Evolutionary conservation across 2,329 filamentous ascomycete species (phyloP).

Genomic region (Xylariaceae sp.): DNA sequence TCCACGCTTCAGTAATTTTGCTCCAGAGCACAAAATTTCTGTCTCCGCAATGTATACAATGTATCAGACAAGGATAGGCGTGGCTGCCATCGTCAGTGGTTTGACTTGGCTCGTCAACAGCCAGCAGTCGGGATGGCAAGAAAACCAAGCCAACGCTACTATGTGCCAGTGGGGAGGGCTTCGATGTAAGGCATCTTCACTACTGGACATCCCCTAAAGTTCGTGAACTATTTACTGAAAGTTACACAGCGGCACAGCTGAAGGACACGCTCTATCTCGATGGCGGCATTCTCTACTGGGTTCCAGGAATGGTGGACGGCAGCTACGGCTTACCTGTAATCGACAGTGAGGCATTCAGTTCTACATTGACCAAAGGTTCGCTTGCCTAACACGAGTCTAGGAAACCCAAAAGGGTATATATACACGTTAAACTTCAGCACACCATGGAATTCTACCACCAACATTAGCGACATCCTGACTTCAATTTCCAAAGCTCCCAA

Average conservation of each 20-base stretch:
- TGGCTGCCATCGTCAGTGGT: constrained; percentile 29
- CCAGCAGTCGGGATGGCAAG: constrained; percentile 49
- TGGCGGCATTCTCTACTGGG: constrained; percentile 58
- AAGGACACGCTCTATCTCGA: constrained; percentile 65
- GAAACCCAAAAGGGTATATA: constrained; percentile 50
- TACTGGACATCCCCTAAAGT: not conserved
- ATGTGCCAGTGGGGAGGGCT: constrained; percentile 56
- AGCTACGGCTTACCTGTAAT: constrained; percentile 22
- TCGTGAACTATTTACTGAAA: constrained; percentile 22
- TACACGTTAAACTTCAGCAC: constrained; percentile 58
- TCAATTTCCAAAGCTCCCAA: constrained; percentile 45
- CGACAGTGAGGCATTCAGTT: constrained; percentile 42
- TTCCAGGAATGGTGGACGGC: constrained; percentile 47
- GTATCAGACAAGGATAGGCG: constrained; percentile 27
- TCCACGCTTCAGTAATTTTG: constrained; percentile 11
- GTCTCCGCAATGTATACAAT: constrained; percentile 22
- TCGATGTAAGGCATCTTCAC: constrained; percentile 30
- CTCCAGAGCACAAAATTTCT: constrained; percentile 12
- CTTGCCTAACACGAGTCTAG: constrained; percentile 35
- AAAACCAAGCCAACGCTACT: constrained; percentile 52
- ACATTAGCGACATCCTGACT: constrained; percentile 52
- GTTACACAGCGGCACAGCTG: constrained; percentile 34
- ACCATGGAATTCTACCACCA: constrained; percentile 52
- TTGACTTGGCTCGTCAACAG: constrained; percentile 33
- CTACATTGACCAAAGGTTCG: not conserved